Evolutionary conservation across 2,329 filamentous ascomycete genomes (phyloP), one percentile per base, ranked within the genome.

Genomic region (Triangularia verruculosa): DNA sequence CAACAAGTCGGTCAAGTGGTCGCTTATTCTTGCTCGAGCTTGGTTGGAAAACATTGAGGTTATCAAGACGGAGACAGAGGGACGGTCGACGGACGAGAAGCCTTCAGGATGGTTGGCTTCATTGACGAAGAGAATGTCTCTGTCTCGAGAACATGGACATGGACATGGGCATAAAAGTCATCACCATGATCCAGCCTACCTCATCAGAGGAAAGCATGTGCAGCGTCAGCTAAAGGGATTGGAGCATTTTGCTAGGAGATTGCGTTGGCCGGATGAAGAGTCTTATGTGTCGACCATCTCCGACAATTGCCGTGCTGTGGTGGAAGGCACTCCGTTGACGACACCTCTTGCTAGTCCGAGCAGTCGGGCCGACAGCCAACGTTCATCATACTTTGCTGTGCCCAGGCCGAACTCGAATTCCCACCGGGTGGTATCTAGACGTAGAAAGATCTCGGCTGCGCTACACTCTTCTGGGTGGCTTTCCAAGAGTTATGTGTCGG

Each of bases 11-110:
- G 85, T 89, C 20, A 87, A 84, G 70, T 90, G 87, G 87, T 89
- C 87, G 3, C 75, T 90, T 43, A 78, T 89, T 47, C 78, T 90
- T 30, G 87, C 87, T 15, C 80, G 86, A 25, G 80, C 82, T 52
- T 90, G 87, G 87, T 79, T 90, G n/a, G 85, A 89, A 66, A 89
- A 90, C 64, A 87, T 90, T 28, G 80, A 82, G 8, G 78, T 90
- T 24, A 79, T 82, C 59, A 83, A 79, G 67, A 74, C 78, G 25
- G 76, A 79, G 57, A 68, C 72, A 15, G 67, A 64, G 62, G 70
- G 61, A 30, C 71, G 67, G 20, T 66, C 65, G 27, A 68, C 70
- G 65, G 77, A 73, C 70, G 74, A 71, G 59, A 73, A 67, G 65
- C 72, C 68, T 65, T 67, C 72, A 72, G 70, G 82, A 51, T 89